Conservation (phyloP, 2,329 filamentous ascomycete genomes). For the Colletotrichum endophyticum region DNA sequence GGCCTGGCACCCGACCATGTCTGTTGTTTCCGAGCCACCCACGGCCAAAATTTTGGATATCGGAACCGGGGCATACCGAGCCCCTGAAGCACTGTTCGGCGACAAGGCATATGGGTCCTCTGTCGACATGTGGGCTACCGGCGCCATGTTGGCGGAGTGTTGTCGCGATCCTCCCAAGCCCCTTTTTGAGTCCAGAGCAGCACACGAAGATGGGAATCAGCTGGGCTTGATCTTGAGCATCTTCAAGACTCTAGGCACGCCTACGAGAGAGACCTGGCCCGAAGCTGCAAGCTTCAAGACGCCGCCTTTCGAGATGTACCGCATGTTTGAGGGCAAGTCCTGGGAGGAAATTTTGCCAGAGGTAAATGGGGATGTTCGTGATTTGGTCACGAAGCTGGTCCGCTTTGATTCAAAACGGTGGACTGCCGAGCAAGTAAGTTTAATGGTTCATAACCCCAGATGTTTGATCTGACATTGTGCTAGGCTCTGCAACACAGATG, state of each 20-base stretch:
- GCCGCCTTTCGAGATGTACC: constrained; percentile 91
- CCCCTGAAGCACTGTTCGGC: constrained; percentile 90
- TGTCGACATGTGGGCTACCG: constrained; percentile 90
- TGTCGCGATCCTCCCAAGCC: constrained; percentile 59
- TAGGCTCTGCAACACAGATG: constrained; percentile 16
- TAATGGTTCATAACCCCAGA: background rate
- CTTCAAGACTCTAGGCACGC: constrained; percentile 90
- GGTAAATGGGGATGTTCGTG: constrained; percentile 61
- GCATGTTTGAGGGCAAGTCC: constrained; percentile 67
- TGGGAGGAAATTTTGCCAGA: constrained; percentile 76
- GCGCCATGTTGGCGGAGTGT: constrained; percentile 82
- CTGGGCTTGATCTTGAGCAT: constrained; percentile 89
- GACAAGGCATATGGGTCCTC: constrained; percentile 72
- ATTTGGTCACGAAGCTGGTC: constrained; percentile 72
- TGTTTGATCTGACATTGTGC: background rate
- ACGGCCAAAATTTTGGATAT: constrained; percentile 86
- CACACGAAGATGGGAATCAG: constrained; percentile 84
- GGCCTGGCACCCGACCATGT: constrained; percentile 73
- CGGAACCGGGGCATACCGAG: constrained; percentile 88
- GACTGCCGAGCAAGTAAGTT: constrained; percentile 58
- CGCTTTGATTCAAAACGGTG: constrained; percentile 74
- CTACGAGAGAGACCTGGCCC: constrained; percentile 81
- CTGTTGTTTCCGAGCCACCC: constrained; percentile 65
- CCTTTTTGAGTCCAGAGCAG: constrained; percentile 80
- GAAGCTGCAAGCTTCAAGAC: constrained; percentile 71